Evolutionary conservation across 768 basidiomycete genomes (phyloP).

Genomic region (Suillus spraguei): DNA sequence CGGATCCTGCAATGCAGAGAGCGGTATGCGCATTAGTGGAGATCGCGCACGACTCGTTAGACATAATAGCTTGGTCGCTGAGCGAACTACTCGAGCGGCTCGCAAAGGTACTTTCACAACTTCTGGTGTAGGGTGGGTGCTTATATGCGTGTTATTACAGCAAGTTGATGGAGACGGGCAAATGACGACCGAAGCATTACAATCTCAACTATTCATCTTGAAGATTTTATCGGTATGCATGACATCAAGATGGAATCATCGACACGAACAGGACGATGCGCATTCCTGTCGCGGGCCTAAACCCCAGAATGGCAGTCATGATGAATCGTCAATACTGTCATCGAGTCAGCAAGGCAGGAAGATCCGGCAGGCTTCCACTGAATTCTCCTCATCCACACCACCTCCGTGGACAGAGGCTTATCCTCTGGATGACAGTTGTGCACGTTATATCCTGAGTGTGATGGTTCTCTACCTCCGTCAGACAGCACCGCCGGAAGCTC

Average conservation of each 20-base stretch:
- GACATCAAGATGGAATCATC: constrained; percentile 69
- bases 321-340: constrained; percentile 41
- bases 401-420: constrained; percentile 63
- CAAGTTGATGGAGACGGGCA: constrained; percentile 56
- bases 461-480: constrained; percentile 84
- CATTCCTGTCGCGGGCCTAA: constrained; percentile 47
- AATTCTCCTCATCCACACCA: constrained; percentile 37
- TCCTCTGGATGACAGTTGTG: constrained; percentile 80
- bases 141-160: constrained; percentile 34
- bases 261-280: constrained; percentile 43
- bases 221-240: constrained; percentile 80
- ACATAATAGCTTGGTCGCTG: constrained; percentile 79
- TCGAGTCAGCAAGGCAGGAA: constrained; percentile 27
- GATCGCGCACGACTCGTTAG: constrained; percentile 73
- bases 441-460: constrained; percentile 78
- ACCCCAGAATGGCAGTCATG: constrained; percentile 23
- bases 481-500: constrained; percentile 56
- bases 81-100: constrained; percentile 78
- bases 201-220: constrained; percentile 85
- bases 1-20: constrained; percentile 73
- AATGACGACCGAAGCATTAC: constrained; percentile 69
- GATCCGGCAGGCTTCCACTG: constrained; percentile 44
- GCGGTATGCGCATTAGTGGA: constrained; percentile 81
- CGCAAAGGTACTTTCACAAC: constrained; percentile 56
- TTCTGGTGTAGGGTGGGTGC: constrained; percentile 8